Evolutionary conservation across 2,329 filamentous ascomycete species (phyloP).

Genomic region (Exserohilum rostratum): DNA sequence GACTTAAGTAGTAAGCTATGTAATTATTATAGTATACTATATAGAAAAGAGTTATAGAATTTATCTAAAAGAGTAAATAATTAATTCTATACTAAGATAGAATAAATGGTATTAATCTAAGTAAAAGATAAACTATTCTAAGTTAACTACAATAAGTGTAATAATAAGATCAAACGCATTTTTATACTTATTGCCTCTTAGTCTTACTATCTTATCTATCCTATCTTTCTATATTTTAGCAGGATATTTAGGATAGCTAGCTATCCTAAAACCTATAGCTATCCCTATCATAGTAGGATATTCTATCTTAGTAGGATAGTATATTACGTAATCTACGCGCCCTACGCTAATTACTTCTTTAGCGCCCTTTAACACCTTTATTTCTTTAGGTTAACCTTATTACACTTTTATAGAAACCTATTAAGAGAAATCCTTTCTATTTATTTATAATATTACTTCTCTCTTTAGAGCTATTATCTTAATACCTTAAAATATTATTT

Average conservation of each 20-base stretch:
- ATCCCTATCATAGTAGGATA: background rate
- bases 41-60: background rate
- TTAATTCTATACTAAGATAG: background rate
- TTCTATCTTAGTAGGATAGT: conserved; percentile 41
- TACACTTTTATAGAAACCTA: too few relatives aligned
- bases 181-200: too few relatives aligned
- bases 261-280: background rate
- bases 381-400: too few relatives aligned
- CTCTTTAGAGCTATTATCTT: background rate
- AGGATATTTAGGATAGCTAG: too few relatives aligned
- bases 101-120: background rate
- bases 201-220: too few relatives aligned
- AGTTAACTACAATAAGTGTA: too few relatives aligned
- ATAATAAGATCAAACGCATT: too few relatives aligned
- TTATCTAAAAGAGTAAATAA: background rate
- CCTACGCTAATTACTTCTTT: conserved; percentile 54
- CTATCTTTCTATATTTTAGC: too few relatives aligned
- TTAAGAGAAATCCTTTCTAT: background rate
- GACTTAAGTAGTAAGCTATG: background rate
- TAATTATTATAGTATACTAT: background rate
- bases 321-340: too few relatives aligned
- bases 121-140: too few relatives aligned
- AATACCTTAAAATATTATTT: background rate
- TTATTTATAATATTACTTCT: background rate
- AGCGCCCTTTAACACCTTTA: conserved; percentile 39